Evolutionary conservation across 768 basidiomycete genomes (phyloP), one percentile per base, ranked within the genome.

Genomic region (Naematelia aurantialba): DNA sequence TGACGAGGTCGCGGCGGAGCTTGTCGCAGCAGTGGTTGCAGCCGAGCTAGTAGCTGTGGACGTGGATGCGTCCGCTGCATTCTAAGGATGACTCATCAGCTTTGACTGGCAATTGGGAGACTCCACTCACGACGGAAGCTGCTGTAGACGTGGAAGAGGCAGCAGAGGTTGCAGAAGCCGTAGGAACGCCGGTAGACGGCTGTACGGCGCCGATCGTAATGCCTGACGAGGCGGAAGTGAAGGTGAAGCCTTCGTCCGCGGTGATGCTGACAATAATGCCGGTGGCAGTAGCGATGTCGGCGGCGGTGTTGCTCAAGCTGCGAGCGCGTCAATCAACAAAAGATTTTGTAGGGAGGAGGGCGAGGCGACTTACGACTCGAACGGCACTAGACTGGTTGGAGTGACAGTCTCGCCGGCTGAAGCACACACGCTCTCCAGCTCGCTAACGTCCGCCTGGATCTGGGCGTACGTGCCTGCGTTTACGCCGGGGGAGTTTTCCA

Each of bases 401-500:
- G 50, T 24, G 31, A 64, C 59, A 2, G 66, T 22, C 21, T 13
- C n/a, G 4, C 66, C 66, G 29, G 56, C 62, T 0, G 46, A 5
- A 8, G 11, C 14, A 50, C 66, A 68, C 10, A 60, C 63, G 10
- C 19, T 13, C 25, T 61, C 49, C 26, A 68, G 57, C 22, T 62
- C 56, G 14, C 53, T 49, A 22, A 67, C 45, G 19, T 58, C 56
- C 4, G 42, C 14, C 39, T 61, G 22, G 12, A 70, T 39, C 8
- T 46, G n/a, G 4, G 39, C 27, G 55, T 61, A 50, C 26, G 59
- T 46, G 21, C 44, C 25, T 5, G 34, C 5, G 31, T 63, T 29
- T n/a, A 61, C 59, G n/a, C 60, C 60, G 21, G 59, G 49, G 26
- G 57, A 59, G 57, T 64, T 58, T 30, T 50, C 39, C 11, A 68